Conservation (phyloP, 164 flowering plant species). For the Warburgia ugandensis region DNA sequence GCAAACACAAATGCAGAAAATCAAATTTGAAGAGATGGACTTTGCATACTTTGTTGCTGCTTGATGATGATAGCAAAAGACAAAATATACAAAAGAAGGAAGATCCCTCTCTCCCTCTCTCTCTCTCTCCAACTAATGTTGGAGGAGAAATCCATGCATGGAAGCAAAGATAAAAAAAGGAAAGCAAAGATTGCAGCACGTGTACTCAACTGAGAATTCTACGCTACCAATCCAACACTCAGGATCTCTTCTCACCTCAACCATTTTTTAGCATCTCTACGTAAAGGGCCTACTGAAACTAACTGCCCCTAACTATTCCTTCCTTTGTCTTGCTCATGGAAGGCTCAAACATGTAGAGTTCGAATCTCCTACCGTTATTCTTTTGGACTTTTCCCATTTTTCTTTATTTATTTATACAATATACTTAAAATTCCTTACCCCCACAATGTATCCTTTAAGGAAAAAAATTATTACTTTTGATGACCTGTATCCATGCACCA, state of each 20-base stretch:
- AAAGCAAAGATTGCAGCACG: constrained; percentile 33
- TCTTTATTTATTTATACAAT: too few species aligned
- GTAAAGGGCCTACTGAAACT: constrained; percentile 11
- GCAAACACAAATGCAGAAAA: not conserved
- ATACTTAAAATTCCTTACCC: too few species aligned
- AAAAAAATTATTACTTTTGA: not conserved
- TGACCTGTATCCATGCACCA: not conserved
- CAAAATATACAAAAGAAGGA: not conserved
- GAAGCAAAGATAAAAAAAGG: constrained; percentile 46
- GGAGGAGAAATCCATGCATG: constrained; percentile 93
- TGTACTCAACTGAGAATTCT: constrained; percentile 54
- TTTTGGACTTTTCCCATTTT: not conserved
- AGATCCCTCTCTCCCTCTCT: not conserved
- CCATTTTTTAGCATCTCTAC: constrained; percentile 18
- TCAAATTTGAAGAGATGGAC: constrained; percentile 2
- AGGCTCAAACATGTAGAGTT: constrained; percentile 1
- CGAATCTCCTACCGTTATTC: constrained; percentile 26
- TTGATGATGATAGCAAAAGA: not conserved
- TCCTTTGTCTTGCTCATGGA: constrained; percentile 39
- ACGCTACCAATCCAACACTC: constrained; percentile 43
- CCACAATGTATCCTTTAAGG: too few species aligned
- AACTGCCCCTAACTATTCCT: constrained; percentile 48
- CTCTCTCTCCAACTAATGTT: constrained; percentile 3
- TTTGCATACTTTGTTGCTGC: not conserved
- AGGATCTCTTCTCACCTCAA: constrained; percentile 6